Evolutionary conservation across 176 grass and related monocot genomes (phyloP), one percentile per base, ranked within the genome.

Genomic region (Oryza rufipogon): DNA sequence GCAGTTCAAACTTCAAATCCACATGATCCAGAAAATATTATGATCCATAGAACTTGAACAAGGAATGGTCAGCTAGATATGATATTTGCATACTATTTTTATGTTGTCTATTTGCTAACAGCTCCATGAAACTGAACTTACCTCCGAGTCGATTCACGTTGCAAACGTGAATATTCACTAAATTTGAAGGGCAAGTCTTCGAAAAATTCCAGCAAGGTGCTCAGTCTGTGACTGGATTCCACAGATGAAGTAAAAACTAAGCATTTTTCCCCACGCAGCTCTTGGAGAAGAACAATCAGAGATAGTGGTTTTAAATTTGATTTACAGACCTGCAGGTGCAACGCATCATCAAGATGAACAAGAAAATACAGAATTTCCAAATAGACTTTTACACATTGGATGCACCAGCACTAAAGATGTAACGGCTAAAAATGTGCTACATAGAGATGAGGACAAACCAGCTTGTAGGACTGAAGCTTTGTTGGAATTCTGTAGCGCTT

Each of bases 161-260:
- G 92, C 78, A 91, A 87, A 41, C 92, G 85, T 82, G 95, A 98
- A 73, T 88, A 98, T 98, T 95, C 95, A 84, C 89, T 98, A 66
- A 95, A 93, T 79, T 91, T 85, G 60, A 95, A 93, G 56, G 92
- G 89, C 11, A 98, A 80, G 68, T 95, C 89, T 82, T 92, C 91
- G 41, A 98, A 88, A 84, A 91, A 93, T 41, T 83, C 88, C 26
- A 98, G 70, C 73, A 98, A 90, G 20, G 83, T 93, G 87, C 96
- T 90, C 80, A 98, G 81, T 83, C 91, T 98, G 49, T 98, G 91
- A 74, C 89, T 98, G 67, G 89, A 91, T 84, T 98, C 96, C 15
- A 95, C 91, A 83, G 96, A 98, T 49, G 91, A 92, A 44, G 93
- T 93, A 88, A 98, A 98, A 54, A 98, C 96, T 80, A 95, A 83